phyloP scores from a whole-genome alignment of 176 grass and related monocot genomes.

The Rhynchospora breviuscula region DNA sequence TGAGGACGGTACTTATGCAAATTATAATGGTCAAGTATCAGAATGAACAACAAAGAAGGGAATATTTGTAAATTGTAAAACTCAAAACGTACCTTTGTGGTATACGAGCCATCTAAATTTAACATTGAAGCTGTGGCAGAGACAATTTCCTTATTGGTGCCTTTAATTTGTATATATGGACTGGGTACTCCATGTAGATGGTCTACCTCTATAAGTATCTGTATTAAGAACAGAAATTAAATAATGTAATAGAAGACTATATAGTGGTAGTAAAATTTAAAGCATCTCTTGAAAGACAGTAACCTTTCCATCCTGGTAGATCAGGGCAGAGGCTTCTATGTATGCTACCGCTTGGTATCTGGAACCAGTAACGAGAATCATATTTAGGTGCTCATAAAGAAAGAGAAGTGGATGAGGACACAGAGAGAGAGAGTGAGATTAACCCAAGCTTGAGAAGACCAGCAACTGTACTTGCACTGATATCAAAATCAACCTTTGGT shows the following conservation, averaged over 20 bases:
- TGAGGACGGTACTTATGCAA: background rate
- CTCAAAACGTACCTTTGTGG: conserved; percentile 64
- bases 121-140: conserved; percentile 68
- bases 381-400: conserved; percentile 55
- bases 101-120: conserved; percentile 81
- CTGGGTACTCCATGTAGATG: conserved; percentile 67
- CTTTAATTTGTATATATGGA: conserved; percentile 97
- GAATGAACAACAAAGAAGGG: background rate
- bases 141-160: conserved; percentile 85
- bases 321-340: conserved; percentile 94
- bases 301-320: conserved; percentile 96
- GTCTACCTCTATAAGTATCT: conserved; percentile 99
- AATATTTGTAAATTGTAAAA: background rate
- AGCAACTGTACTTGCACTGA: conserved; percentile 90
- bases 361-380: conserved; percentile 47
- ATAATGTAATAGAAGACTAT: background rate
- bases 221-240: conserved; percentile 7
- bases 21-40: background rate
- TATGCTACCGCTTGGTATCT: conserved; percentile 98
- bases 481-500: conserved; percentile 99
- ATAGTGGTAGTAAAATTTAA: background rate
- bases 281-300: conserved; percentile 19
- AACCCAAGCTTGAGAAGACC: conserved; percentile 99
- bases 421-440: conserved; percentile 19
- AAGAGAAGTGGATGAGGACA: background rate